phyloP scores from a whole-genome alignment of 2,329 filamentous ascomycete genomes.

The Didymosphaeria variabile region DNA sequence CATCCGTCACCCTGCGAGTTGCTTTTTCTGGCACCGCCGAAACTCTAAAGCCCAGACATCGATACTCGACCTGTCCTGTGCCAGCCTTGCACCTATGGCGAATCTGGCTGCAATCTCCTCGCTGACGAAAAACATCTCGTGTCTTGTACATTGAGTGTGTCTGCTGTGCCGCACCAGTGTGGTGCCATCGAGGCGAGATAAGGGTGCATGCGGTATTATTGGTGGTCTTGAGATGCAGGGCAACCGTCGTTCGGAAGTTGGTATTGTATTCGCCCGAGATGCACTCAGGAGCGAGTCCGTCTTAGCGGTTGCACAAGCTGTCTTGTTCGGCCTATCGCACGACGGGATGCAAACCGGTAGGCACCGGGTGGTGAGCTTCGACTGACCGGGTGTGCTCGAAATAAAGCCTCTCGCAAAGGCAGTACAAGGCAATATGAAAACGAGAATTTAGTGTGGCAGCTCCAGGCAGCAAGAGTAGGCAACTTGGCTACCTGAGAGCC shows the following conservation, averaged over 20 bases:
- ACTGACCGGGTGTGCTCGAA: background rate
- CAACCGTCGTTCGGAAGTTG: background rate
- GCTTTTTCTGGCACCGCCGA: conserved; percentile 13
- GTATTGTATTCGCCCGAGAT: background rate
- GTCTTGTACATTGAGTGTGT: conserved; percentile 9
- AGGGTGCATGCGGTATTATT: conserved; percentile 6
- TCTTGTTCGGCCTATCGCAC: background rate
- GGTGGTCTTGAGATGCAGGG: background rate
- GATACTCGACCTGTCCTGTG: conserved; percentile 13
- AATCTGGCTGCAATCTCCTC: conserved; percentile 13
- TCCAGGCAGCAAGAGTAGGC: background rate
- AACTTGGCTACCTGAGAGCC: background rate
- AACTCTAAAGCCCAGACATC: background rate
- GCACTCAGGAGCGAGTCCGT: conserved; percentile 3
- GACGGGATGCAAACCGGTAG: background rate
- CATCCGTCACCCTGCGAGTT: background rate
- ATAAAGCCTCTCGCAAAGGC: background rate
- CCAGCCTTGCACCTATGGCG: conserved; percentile 6
- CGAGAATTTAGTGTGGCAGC: background rate
- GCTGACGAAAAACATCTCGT: background rate
- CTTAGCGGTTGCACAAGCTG: conserved; percentile 11
- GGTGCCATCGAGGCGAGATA: conserved; percentile 8
- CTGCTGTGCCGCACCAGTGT: background rate
- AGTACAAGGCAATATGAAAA: background rate
- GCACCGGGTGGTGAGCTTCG: conserved; percentile 2